Conservation (phyloP, 1,284 basidiomycete species). For the Marasmius tenuissimus region DNA sequence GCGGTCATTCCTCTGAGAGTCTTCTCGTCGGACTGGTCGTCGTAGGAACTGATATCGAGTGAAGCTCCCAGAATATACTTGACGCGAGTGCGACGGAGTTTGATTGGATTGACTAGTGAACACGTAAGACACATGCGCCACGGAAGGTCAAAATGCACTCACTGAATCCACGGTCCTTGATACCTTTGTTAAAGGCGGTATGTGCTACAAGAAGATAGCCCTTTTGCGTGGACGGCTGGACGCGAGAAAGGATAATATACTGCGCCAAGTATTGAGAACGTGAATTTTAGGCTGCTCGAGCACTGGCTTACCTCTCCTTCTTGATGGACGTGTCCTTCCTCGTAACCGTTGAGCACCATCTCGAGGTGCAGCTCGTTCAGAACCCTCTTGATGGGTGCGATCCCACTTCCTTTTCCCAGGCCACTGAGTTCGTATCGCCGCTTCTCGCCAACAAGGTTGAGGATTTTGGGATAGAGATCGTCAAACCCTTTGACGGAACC, state of each 20-base stretch:
- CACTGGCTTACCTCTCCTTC: slow-evolving; percentile 78
- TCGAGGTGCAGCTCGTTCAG: slow-evolving; percentile 87
- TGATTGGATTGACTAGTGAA: slow-evolving; percentile 74
- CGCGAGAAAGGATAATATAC: slow-evolving; percentile 91
- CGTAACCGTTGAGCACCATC: slow-evolving; percentile 81
- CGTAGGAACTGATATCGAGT: slow-evolving; percentile 67
- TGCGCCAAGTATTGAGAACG: slow-evolving; percentile 28
- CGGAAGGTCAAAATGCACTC: slow-evolving; percentile 15
- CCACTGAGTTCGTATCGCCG: slow-evolving; percentile 70
- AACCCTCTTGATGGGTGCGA: slow-evolving; percentile 80
- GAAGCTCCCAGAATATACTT: slow-evolving; percentile 80
- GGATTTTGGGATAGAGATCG: slow-evolving; percentile 90
- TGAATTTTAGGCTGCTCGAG: slow-evolving; percentile 6
- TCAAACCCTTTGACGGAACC: slow-evolving; percentile 96
- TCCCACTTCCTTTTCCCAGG: slow-evolving; percentile 60
- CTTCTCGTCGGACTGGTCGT: slow-evolving; percentile 52
- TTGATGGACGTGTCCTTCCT: slow-evolving; percentile 93
- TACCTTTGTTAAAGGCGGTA: slow-evolving; percentile 82
- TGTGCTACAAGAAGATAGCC: slow-evolving; percentile 91
- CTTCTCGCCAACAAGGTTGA: slow-evolving; percentile 85
- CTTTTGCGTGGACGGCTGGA: slow-evolving; percentile 87
- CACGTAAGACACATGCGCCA: slow-evolving; percentile 5
- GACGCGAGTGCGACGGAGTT: slow-evolving; percentile 76
- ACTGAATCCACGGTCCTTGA: slow-evolving; percentile 80
- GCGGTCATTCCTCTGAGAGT: slow-evolving; percentile 75